Conservation (phyloP, 2,329 filamentous ascomycete species). For the Dactylellina cionopaga region DNA sequence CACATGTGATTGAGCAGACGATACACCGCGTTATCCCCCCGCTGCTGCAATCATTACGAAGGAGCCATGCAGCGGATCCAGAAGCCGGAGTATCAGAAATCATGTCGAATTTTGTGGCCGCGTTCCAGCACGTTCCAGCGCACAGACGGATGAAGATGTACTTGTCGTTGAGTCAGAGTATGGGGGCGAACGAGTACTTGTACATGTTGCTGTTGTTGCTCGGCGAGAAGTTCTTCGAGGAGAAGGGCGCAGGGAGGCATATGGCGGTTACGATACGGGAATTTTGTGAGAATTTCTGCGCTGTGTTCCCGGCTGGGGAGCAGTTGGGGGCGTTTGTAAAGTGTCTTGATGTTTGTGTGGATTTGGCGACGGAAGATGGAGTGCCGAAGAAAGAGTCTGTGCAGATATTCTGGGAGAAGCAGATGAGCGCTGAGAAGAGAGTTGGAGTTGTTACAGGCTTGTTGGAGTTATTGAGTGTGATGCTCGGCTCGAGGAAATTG, state of each 20-base stretch:
- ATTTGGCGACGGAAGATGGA: slow-evolving; percentile 80
- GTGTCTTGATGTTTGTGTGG: slow-evolving; percentile 77
- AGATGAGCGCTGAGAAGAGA: slow-evolving; percentile 45
- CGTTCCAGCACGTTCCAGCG: slow-evolving; percentile 92
- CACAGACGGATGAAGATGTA: slow-evolving; percentile 86
- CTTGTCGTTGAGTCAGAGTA: slow-evolving; percentile 81
- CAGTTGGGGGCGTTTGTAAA: slow-evolving; percentile 82
- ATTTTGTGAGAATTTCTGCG: slow-evolving; percentile 80
- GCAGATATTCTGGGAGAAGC: slow-evolving; percentile 52
- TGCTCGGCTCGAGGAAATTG: slow-evolving; percentile 53
- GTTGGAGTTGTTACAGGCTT: slow-evolving; percentile 62
- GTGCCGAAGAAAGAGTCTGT: slow-evolving; percentile 62
- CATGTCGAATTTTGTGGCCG: slow-evolving; percentile 93
- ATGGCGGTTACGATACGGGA: slow-evolving; percentile 58
- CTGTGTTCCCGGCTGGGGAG: slow-evolving; percentile 76
- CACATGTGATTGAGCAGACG: slow-evolving; percentile 93
- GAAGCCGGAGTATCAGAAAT: slow-evolving; percentile 83
- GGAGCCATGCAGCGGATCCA: slow-evolving; percentile 70
- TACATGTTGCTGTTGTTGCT: slow-evolving; percentile 89
- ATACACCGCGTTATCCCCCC: slow-evolving; percentile 94
- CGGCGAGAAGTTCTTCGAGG: slow-evolving; percentile 85
- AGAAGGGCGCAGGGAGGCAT: slow-evolving; percentile 63
- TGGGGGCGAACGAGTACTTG: slow-evolving; percentile 86
- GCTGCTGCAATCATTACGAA: slow-evolving; percentile 79
- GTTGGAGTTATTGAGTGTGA: slow-evolving; percentile 58